Conservation (phyloP, 2,329 filamentous ascomycete species). For the Xylariales sp. region DNA sequence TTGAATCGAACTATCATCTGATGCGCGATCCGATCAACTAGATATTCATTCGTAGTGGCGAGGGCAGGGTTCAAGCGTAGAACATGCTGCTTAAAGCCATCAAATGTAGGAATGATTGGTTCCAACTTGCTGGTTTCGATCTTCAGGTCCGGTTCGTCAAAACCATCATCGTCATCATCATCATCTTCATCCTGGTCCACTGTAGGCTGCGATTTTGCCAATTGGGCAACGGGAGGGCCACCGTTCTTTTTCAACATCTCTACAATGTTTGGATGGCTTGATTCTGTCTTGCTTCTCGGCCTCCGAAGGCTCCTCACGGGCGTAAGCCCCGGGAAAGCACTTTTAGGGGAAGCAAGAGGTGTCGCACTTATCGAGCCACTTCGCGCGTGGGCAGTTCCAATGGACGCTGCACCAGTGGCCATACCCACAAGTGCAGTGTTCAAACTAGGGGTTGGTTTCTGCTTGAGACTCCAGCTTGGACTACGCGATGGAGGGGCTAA, state of each 20-base stretch:
- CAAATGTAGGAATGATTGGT: conserved; percentile 65
- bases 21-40: conserved; percentile 77
- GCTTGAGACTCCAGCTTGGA: conserved; percentile 43
- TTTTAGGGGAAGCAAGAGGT: conserved; percentile 50
- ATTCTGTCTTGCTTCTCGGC: conserved; percentile 40
- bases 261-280: conserved; percentile 40
- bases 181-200: conserved; percentile 52
- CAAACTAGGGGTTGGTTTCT: conserved; percentile 50
- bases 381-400: conserved; percentile 52
- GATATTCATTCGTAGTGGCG: conserved; percentile 45
- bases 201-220: conserved; percentile 36
- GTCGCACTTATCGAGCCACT: conserved; percentile 58
- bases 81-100: conserved; percentile 75
- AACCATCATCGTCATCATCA: conserved; percentile 52
- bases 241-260: conserved; percentile 49
- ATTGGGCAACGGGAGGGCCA: conserved; percentile 47
- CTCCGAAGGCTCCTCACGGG: conserved; percentile 45
- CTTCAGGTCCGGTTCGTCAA: conserved; percentile 56
- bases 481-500: conserved; percentile 48
- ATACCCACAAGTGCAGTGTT: conserved; percentile 56
- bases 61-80: conserved; percentile 70
- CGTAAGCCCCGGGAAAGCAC: conserved; percentile 33
- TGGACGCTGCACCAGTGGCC: conserved; percentile 49
- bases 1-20: conserved; percentile 81
- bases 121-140: conserved; percentile 60